Base-by-base conservation (phyloP, 257 asterid species). In the Asclepias syriaca region DNA sequence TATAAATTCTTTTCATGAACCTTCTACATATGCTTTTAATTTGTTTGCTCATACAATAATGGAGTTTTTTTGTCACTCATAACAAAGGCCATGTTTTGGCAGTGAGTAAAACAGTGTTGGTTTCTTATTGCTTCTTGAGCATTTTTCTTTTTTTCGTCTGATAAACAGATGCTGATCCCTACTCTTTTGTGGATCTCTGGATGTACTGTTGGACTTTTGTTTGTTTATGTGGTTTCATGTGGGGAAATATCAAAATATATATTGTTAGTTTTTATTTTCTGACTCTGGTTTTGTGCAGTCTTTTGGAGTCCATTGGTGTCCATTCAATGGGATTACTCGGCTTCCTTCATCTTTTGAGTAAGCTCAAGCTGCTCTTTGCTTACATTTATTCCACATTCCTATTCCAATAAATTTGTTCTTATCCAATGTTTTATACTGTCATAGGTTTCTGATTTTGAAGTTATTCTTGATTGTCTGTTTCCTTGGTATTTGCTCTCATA, bases 271-370 rank as follows among this genome's bases (percentile, higher is more conserved):
- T 16, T 37, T 34, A 37, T 64, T 63, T 61, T 45, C 53, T 72
- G 19, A 74, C 72, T 72, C 77, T 29, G 77, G 49, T 68, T 63
- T 43, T 73, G 75, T 82, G 85, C 96, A 92, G 96, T 85, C 97
- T 71, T 83, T 89, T 89, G 97, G 97, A 80, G 89, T 91, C 71
- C 97, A 91, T 72, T 92, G 97, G 97, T 92, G 97, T 79, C 97
- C 97, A 24, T 85, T 88, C 82, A 86, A 85, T 72, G 92, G 96
- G 58, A 73, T 87, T 76, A 78, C 96, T 54, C 88, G 96, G 77
- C 81, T 88, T 48, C 95, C 90, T 75, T 77, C 95, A 66, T 85
- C 93, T 67, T 89, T 84, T 66, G 95, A 92, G 97, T 92, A 85
- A 84, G 97, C 79, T 77, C 73, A 64, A 64, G 16, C 46, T 66